Evolutionary conservation across 129 eudicot species (phyloP).

Genomic region (Solidago caesia): DNA sequence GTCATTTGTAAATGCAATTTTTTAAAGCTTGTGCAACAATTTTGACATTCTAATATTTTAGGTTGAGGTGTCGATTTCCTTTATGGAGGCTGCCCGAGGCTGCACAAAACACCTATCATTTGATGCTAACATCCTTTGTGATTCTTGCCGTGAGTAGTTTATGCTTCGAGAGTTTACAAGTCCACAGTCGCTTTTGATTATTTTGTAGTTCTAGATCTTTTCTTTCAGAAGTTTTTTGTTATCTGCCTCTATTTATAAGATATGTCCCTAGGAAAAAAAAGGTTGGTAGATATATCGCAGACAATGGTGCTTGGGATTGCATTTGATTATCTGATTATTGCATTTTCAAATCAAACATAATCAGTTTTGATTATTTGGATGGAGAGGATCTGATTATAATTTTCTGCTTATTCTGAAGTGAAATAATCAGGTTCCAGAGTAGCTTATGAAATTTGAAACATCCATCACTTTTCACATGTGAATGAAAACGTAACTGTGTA

Average conservation of each 20-base stretch:
- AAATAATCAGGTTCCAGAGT: no score
- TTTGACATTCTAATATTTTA: constrained; percentile 23
- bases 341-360: neutral
- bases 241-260: neutral
- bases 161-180: constrained; percentile 4
- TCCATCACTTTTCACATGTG: no score
- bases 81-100: constrained; percentile 88
- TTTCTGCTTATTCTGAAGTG: no score
- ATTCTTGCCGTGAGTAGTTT: constrained; percentile 77
- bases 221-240: neutral
- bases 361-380: no score
- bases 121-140: constrained; percentile 75
- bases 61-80: constrained; percentile 80
- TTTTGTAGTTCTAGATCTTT: neutral
- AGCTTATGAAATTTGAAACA: no score
- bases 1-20: constrained; percentile 7
- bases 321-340: neutral
- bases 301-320: neutral
- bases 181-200: constrained; percentile 1
- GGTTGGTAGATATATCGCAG: neutral
- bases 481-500: no score
- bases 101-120: constrained; percentile 81
- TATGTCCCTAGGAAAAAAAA: neutral
- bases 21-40: constrained; percentile 6
- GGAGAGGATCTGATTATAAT: no score